A percentile compares a stretch with the other conserved stretches of the same genome.
phyloP scores from a whole-genome alignment of 1,284 basidiomycete species.

The Trametes versicolor region DNA sequence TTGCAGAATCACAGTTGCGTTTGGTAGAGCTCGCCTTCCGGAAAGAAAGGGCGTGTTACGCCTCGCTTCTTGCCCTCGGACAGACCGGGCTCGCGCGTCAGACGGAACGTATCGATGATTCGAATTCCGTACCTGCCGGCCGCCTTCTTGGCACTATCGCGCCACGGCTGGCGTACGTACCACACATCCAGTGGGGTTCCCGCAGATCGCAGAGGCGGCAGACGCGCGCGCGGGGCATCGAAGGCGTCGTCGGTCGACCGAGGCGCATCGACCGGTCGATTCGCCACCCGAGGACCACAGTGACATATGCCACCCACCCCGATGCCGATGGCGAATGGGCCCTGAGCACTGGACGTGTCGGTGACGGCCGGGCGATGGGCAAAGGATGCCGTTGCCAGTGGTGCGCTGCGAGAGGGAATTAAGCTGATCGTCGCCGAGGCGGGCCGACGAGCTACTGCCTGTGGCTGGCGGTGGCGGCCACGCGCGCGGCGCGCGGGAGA shows the following conservation, averaged over 20 bases:
- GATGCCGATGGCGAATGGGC: conserved; percentile 3
- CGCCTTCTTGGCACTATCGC: neutral
- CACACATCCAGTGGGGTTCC: neutral
- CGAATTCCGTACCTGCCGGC: neutral
- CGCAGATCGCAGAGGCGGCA: neutral
- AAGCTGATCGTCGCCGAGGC: conserved; percentile 17
- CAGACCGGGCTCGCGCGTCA: neutral
- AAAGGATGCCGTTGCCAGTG: neutral
- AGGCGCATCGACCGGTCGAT: neutral
- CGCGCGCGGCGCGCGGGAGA: conserved; percentile 18
- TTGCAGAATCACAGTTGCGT: neutral
- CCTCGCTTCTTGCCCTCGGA: neutral
- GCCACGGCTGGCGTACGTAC: neutral
- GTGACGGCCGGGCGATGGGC: neutral
- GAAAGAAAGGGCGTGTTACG: neutral
- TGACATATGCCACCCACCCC: too few relatives aligned
- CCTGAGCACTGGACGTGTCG: conserved; percentile 5
- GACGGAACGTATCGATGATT: neutral
- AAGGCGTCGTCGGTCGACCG: neutral
- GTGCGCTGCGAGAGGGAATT: conserved; percentile 1
- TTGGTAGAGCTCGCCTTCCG: neutral
- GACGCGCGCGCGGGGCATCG: neutral
- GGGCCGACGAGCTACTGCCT: neutral
- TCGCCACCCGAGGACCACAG: conserved; percentile 1
- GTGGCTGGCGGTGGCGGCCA: conserved; percentile 18